phyloP scores from a whole-genome alignment of 257 asterid species.

The Eucommia ulmoides region DNA sequence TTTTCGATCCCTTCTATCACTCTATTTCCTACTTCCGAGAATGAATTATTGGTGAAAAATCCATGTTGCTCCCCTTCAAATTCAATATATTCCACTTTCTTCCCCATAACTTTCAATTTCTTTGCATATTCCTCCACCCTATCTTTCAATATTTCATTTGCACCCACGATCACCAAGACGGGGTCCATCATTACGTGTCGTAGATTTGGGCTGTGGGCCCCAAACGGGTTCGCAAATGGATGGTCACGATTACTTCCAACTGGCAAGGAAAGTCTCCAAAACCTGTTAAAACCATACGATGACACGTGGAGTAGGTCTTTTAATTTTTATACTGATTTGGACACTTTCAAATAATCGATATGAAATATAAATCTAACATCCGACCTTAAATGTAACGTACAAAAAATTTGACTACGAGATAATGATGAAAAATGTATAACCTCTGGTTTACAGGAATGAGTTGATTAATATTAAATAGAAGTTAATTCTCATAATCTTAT shows the following conservation, averaged over 20 bases:
- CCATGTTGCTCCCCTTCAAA: conserved; percentile 9
- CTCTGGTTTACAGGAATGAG: too few species aligned
- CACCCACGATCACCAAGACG: conserved; percentile 16
- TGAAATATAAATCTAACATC: too few species aligned
- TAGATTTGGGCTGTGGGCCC: conserved; percentile 12
- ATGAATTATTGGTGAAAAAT: not conserved
- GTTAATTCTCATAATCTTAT: too few species aligned
- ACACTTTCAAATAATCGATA: too few species aligned
- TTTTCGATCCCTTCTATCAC: not conserved
- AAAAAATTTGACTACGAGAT: too few species aligned
- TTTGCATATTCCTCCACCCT: conserved; percentile 14
- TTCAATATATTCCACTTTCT: conserved; percentile 8
- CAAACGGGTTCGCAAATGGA: conserved; percentile 18
- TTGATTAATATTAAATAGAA: too few species aligned
- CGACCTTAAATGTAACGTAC: too few species aligned
- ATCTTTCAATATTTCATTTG: conserved; percentile 14
- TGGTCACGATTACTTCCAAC: conserved; percentile 10
- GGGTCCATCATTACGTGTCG: conserved; percentile 14
- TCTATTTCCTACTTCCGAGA: not conserved
- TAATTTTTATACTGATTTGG: too few species aligned
- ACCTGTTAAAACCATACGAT: conserved; percentile 6
- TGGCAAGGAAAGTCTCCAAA: conserved; percentile 21
- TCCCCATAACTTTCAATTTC: conserved; percentile 5
- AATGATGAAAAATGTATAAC: too few species aligned
- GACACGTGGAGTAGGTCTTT: too few species aligned